phyloP scores from a whole-genome alignment of 1,284 basidiomycete species.

The Ganoderma meredithae region DNA sequence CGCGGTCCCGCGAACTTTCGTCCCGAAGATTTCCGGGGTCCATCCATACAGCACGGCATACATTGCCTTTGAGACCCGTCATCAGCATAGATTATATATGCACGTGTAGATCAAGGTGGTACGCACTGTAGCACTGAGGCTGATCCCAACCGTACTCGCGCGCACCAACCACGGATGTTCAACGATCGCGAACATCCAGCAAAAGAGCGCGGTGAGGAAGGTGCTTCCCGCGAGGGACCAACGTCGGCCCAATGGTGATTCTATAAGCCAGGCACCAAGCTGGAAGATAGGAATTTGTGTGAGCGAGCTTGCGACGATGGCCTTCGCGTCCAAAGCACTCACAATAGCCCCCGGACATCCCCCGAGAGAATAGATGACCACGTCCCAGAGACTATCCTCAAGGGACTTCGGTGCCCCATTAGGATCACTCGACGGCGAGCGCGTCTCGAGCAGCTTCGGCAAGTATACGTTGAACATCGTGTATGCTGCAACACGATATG shows the following conservation, averaged over 20 bases:
- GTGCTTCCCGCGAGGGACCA: constrained; percentile 86
- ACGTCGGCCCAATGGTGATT: constrained; percentile 78
- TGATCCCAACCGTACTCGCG: constrained; percentile 83
- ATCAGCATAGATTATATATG: neutral
- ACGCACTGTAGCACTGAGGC: constrained; percentile 80
- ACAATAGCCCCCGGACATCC: constrained; percentile 90
- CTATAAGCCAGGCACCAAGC: constrained; percentile 92
- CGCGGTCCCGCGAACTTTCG: constrained; percentile 89
- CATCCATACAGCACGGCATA: constrained; percentile 92
- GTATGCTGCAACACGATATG: constrained; percentile 61
- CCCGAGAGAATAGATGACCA: constrained; percentile 83
- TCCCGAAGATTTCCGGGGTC: constrained; percentile 92
- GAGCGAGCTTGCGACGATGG: neutral
- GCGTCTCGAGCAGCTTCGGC: constrained; percentile 86
- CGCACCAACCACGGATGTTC: constrained; percentile 70
- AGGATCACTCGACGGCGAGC: constrained; percentile 41
- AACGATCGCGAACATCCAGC: constrained; percentile 76
- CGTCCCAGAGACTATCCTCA: constrained; percentile 79
- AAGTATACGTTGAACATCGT: constrained; percentile 99
- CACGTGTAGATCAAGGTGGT: neutral
- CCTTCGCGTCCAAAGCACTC: constrained; percentile 39
- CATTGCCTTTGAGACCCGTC: constrained; percentile 66
- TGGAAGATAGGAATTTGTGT: constrained; percentile 41
- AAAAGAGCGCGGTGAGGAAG: constrained; percentile 82
- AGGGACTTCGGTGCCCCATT: constrained; percentile 54